These are phyloP conservation scores for Diaporthe nobilis DNA, from an alignment of 2,329 filamentous ascomycete species.

Conservation along the genomic window DNA sequence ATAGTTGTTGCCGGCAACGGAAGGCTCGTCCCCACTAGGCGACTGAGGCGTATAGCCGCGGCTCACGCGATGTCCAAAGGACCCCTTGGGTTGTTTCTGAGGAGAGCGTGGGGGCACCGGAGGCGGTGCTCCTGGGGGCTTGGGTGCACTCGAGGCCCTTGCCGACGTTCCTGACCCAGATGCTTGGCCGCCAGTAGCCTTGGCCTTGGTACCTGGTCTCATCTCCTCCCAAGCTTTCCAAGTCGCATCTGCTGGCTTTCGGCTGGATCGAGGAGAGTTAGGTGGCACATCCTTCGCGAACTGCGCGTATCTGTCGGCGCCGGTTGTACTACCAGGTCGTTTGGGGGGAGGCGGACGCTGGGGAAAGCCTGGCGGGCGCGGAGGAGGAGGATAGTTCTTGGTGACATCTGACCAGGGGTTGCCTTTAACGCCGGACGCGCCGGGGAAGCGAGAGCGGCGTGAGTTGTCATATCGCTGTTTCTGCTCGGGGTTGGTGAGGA, in stretches of 20 bases:
- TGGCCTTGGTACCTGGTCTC: conserved; percentile 44
- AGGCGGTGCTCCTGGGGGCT: conserved; percentile 46
- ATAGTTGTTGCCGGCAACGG: conserved; percentile 66
- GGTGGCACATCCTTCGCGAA: conserved; percentile 43
- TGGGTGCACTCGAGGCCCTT: conserved; percentile 34
- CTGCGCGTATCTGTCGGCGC: conserved; percentile 39
- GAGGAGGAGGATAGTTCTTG: conserved; percentile 66
- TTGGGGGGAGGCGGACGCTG: conserved; percentile 46
- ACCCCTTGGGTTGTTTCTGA: conserved; percentile 66
- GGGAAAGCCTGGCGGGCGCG: conserved; percentile 50
- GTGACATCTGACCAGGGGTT: conserved; percentile 69
- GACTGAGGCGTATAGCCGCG: conserved; percentile 66
- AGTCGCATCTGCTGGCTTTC: conserved; percentile 43
- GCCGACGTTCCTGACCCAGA: conserved; percentile 32
- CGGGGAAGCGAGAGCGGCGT: conserved; percentile 61
- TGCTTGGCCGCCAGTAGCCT: conserved; percentile 44
- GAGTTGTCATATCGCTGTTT: conserved; percentile 65
- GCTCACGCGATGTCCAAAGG: conserved; percentile 63
- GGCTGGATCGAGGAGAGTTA: conserved; percentile 38
- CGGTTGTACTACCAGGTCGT: conserved; percentile 40
- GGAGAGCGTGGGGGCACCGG: conserved; percentile 65
- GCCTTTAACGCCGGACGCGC: conserved; percentile 69
- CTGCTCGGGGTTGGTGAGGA: conserved; percentile 68
- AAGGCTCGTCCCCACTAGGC: conserved; percentile 66
- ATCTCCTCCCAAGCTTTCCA: conserved; percentile 56